Evolutionary conservation across 768 basidiomycete species (phyloP).

Genomic region (Pisolithus albus): DNA sequence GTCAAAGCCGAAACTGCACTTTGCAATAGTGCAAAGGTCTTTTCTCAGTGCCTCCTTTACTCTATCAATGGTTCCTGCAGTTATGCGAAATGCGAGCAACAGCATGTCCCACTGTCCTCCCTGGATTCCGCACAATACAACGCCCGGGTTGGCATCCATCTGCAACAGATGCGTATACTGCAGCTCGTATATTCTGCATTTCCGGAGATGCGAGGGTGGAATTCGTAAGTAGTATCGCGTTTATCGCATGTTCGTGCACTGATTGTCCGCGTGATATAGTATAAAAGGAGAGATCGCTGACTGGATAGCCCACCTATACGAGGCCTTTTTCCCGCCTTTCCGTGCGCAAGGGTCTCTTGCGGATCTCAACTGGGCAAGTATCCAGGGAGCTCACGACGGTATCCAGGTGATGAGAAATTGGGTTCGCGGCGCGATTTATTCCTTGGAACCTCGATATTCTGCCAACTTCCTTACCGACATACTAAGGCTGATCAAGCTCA

Average conservation of each 20-base stretch:
- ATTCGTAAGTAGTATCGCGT: constrained; percentile 1
- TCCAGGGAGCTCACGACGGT: constrained; percentile 34
- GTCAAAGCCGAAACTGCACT: constrained; percentile 28
- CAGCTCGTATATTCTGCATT: constrained; percentile 23
- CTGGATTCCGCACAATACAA: constrained; percentile 32
- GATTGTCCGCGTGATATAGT: neutral
- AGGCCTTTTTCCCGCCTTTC: constrained; percentile 43
- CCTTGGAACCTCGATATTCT: constrained; percentile 13
- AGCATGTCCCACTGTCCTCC: constrained; percentile 28
- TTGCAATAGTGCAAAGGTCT: constrained; percentile 25
- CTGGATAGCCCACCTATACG: constrained; percentile 43
- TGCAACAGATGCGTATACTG: constrained; percentile 46
- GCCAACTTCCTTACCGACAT: constrained; percentile 35
- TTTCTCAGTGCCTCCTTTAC: constrained; percentile 36
- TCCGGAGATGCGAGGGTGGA: constrained; percentile 1
- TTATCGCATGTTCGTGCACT: neutral
- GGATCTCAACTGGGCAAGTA: constrained; percentile 27
- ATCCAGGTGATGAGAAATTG: constrained; percentile 38
- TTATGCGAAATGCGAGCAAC: constrained; percentile 27
- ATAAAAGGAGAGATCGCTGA: constrained; percentile 7
- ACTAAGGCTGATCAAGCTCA: constrained; percentile 31
- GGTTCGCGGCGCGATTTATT: constrained; percentile 37
- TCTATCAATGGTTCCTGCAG: constrained; percentile 29
- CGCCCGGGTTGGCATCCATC: constrained; percentile 35
- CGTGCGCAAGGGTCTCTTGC: constrained; percentile 39